Conservation (phyloP, 805 yeast genomes). For the Kockiozyma suomiensis region DNA sequence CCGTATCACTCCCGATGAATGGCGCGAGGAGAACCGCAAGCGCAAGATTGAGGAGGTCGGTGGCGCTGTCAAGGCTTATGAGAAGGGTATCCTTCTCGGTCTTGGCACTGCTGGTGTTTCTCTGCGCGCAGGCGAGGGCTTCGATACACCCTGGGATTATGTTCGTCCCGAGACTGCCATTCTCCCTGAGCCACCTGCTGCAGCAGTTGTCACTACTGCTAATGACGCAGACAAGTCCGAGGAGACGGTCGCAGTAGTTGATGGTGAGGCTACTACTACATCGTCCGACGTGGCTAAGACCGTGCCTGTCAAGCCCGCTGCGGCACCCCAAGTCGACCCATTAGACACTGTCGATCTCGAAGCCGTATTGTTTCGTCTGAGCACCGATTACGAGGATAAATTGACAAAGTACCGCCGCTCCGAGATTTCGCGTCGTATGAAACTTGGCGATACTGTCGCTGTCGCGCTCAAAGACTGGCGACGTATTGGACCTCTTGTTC, state of each 20-base stretch:
- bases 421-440: constrained; percentile 34
- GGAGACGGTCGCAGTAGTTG: constrained; percentile 1
- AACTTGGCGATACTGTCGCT: constrained; percentile 33
- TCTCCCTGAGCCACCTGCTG: constrained; percentile 61
- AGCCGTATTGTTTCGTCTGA: constrained; percentile 22
- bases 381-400: constrained; percentile 31
- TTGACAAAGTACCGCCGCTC: constrained; percentile 29
- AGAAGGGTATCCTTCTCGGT: constrained; percentile 64
- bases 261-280: constrained; percentile 3
- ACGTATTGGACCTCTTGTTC: constrained; percentile 30
- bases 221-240: constrained; percentile 26
- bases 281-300: constrained; percentile 8
- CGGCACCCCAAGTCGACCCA: constrained; percentile 3
- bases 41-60: constrained; percentile 65
- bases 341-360: constrained; percentile 23
- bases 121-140: constrained; percentile 84
- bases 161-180: constrained; percentile 19
- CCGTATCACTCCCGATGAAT: constrained; percentile 69
- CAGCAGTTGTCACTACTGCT: constrained; percentile 60
- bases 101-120: constrained; percentile 60
- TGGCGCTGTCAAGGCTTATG: constrained; percentile 74
- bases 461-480: constrained; percentile 35
- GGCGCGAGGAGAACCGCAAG: constrained; percentile 68
- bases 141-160: constrained; percentile 38
- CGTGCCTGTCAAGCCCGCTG: constrained; percentile 4